Evolutionary conservation across 164 flowering plant genomes (phyloP).

Genomic region (Akebia trifoliata): DNA sequence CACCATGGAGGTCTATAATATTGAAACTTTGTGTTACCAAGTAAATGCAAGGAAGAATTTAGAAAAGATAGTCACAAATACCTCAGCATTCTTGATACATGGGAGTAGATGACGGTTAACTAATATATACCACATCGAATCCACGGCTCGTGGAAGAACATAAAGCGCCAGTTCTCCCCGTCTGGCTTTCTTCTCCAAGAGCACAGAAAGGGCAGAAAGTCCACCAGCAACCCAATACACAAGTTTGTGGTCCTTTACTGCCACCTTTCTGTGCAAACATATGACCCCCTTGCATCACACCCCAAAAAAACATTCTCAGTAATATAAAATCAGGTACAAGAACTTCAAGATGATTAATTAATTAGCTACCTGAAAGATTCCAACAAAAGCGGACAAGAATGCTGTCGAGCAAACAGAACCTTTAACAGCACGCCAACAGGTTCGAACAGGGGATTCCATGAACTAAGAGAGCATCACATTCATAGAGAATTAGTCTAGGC

Average conservation of each 20-base stretch:
- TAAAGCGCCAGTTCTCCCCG: constrained; percentile 85
- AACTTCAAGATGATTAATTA: no score
- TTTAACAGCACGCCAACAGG: constrained; percentile 75
- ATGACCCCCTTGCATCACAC: constrained; percentile 60
- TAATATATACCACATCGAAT: constrained; percentile 85
- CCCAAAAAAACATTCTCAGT: constrained; percentile 10
- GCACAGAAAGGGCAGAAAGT: constrained; percentile 75
- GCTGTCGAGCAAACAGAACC: constrained; percentile 84
- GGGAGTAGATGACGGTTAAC: constrained; percentile 88
- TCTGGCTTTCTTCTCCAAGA: constrained; percentile 86
- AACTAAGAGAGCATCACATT: constrained; percentile 39
- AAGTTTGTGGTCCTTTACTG: constrained; percentile 81
- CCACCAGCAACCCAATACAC: constrained; percentile 92
- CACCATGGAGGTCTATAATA: neutral
- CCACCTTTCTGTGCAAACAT: constrained; percentile 89
- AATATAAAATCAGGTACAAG: no score
- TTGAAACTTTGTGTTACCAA: neutral
- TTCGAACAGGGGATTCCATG: constrained; percentile 72
- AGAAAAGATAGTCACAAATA: constrained; percentile 20
- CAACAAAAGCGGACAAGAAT: constrained; percentile 92
- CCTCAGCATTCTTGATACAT: constrained; percentile 85
- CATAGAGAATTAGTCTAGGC: constrained; percentile 2
- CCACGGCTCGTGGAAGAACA: constrained; percentile 96
- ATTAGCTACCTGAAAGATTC: constrained; percentile 99
- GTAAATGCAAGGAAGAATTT: neutral